Evolutionary conservation across 164 flowering plant genomes (phyloP).

Genomic region (Santalum album): DNA sequence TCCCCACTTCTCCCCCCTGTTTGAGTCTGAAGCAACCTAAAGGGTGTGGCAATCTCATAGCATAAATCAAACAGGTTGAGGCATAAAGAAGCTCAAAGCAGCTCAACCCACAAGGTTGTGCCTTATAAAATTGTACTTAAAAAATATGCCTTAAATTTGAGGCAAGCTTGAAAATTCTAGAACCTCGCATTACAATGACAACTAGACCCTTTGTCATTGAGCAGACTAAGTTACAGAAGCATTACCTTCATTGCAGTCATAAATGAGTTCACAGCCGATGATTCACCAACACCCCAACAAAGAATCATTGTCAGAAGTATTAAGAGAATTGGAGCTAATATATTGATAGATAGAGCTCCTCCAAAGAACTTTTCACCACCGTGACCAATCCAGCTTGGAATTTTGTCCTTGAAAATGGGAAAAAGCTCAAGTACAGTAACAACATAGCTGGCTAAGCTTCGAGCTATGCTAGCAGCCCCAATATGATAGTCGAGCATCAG

Average conservation of each 20-base stretch:
- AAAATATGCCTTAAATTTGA: too few species aligned
- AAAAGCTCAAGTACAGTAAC: slow-evolving; percentile 60
- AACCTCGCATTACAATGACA: too few species aligned
- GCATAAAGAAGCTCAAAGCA: too few species aligned
- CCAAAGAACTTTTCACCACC: slow-evolving; percentile 62
- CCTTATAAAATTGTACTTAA: too few species aligned
- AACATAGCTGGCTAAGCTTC: slow-evolving; percentile 84
- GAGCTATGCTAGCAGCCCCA: slow-evolving; percentile 95
- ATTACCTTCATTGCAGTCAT: slow-evolving; percentile 84
- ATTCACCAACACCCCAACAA: slow-evolving; percentile 82
- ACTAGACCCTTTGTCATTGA: too few species aligned
- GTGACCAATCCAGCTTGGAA: slow-evolving; percentile 88
- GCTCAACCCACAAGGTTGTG: too few species aligned
- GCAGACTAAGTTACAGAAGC: background rate
- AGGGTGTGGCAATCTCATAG: too few species aligned
- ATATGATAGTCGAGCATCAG: slow-evolving; percentile 93
- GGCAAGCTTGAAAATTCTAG: too few species aligned
- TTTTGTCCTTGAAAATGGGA: slow-evolving; percentile 51
- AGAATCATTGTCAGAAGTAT: slow-evolving; percentile 60
- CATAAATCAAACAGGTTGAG: too few species aligned
- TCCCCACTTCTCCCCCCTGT: too few species aligned
- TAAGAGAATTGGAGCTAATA: slow-evolving; percentile 81
- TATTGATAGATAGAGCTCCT: slow-evolving; percentile 65
- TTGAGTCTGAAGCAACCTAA: too few species aligned
- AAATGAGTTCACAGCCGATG: slow-evolving; percentile 64